Conservation (phyloP, 1,284 basidiomycete species). For the Hypsizygus ulmarius region DNA sequence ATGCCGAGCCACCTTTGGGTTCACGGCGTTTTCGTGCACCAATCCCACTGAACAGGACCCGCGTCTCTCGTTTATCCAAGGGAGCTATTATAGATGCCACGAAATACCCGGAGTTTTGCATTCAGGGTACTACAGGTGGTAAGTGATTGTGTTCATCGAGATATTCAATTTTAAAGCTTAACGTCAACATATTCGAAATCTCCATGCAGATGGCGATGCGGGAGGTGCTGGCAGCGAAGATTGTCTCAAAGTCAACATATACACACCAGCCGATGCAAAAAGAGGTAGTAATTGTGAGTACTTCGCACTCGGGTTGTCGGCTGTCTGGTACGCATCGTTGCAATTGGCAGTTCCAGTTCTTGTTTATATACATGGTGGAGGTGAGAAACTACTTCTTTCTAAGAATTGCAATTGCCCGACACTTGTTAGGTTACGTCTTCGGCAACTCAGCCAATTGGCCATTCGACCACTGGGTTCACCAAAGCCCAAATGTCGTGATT, state of each 20-base stretch:
- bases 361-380: slow-evolving; percentile 68
- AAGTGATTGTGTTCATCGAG: slow-evolving; percentile 13
- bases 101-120: slow-evolving; percentile 51
- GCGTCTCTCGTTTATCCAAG: slow-evolving; percentile 32
- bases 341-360: slow-evolving; percentile 52
- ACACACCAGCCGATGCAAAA: slow-evolving; percentile 45
- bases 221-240: slow-evolving; percentile 64
- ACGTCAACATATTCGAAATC: not conserved
- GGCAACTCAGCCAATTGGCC: slow-evolving; percentile 59
- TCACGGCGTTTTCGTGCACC: slow-evolving; percentile 49
- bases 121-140: slow-evolving; percentile 55
- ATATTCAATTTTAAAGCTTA: not conserved
- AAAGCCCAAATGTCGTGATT: slow-evolving; percentile 47
- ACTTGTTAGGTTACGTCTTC: slow-evolving; percentile 43
- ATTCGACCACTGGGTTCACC: slow-evolving; percentile 53
- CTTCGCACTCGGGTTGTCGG: not conserved
- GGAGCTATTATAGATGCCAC: slow-evolving; percentile 46
- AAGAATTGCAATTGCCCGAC: slow-evolving; percentile 1
- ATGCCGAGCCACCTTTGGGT: slow-evolving; percentile 55
- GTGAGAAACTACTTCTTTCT: slow-evolving; percentile 24
- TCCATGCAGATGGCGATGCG: slow-evolving; percentile 40
- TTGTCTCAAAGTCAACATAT: slow-evolving; percentile 54
- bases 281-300: slow-evolving; percentile 39
- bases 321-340: not conserved
- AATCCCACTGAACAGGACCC: slow-evolving; percentile 40